A percentile compares a stretch with the other conserved stretches of the same genome.
Evolutionary conservation across 139 green algal species (phyloP).

Genomic region (Eudorina sp.): DNA sequence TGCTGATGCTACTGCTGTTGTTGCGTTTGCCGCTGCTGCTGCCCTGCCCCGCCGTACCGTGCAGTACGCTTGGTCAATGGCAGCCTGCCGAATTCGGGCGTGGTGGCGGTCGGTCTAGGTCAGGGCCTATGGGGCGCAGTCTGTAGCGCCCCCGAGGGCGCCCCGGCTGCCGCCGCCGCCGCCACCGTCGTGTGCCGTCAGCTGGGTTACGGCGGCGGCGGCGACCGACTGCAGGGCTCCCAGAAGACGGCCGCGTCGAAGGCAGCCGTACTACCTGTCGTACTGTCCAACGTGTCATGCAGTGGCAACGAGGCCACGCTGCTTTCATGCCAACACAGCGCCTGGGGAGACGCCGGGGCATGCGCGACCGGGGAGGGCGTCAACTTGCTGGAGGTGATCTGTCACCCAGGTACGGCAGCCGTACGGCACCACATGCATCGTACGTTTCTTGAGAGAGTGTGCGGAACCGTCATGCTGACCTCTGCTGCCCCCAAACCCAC

Average conservation of each 20-base stretch:
- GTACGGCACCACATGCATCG: too few relatives aligned
- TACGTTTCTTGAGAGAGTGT: too few relatives aligned
- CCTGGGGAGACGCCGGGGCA: not conserved
- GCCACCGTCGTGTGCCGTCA: slow-evolving; percentile 17
- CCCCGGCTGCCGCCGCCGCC: not conserved
- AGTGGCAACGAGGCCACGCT: not conserved
- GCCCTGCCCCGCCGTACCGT: too few relatives aligned
- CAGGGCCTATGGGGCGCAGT: slow-evolving; percentile 3
- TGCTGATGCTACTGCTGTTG: too few relatives aligned
- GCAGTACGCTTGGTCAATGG: not conserved
- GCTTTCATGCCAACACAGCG: not conserved
- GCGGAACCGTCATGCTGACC: too few relatives aligned
- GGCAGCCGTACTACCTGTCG: not conserved
- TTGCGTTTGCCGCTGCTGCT: too few relatives aligned
- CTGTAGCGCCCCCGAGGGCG: not conserved
- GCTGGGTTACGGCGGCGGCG: not conserved
- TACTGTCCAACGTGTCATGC: not conserved
- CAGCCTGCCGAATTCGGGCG: not conserved
- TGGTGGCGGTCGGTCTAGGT: slow-evolving; percentile 1
- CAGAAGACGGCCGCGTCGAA: not conserved
- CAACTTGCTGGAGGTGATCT: too few relatives aligned
- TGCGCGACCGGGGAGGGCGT: too few relatives aligned
- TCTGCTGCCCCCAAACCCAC: too few relatives aligned
- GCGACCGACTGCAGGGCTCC: too few relatives aligned
- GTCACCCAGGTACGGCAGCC: too few relatives aligned